phyloP scores from a whole-genome alignment of 1,284 basidiomycete genomes.

The Sporisorium graminicola region DNA sequence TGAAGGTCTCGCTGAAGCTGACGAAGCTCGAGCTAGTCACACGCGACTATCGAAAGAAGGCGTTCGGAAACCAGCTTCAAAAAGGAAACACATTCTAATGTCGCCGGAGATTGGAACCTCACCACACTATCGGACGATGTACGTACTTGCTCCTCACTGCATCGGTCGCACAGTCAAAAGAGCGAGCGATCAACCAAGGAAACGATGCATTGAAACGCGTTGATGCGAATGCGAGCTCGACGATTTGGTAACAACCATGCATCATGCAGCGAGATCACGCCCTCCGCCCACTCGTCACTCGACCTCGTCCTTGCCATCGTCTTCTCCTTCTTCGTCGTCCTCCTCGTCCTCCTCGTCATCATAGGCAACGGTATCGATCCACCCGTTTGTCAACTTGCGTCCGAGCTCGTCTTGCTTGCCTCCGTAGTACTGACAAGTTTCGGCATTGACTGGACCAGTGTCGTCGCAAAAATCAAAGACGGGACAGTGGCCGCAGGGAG shows the following conservation, averaged over 20 bases:
- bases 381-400: conserved; percentile 39
- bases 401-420: conserved; percentile 48
- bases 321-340: conserved; percentile 10
- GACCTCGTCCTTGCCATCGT: conserved; percentile 10
- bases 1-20: background rate
- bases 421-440: conserved; percentile 59
- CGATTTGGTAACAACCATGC: background rate
- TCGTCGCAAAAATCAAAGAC: conserved; percentile 64
- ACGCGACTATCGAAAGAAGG: background rate
- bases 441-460: conserved; percentile 61
- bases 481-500: conserved; percentile 62
- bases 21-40: background rate
- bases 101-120: background rate
- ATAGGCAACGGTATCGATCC: conserved; percentile 42
- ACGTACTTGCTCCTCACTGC: background rate
- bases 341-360: conserved; percentile 39
- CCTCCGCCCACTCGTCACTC: background rate
- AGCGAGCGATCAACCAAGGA: background rate
- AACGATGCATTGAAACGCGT: background rate
- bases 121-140: background rate
- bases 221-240: conserved; percentile 1
- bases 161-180: background rate
- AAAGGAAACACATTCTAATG: background rate
- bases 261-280: background rate
- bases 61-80: background rate